Base-by-base conservation (phyloP, 495 filamentous ascomycete genomes). In the Mytilinidion resinicola region DNA sequence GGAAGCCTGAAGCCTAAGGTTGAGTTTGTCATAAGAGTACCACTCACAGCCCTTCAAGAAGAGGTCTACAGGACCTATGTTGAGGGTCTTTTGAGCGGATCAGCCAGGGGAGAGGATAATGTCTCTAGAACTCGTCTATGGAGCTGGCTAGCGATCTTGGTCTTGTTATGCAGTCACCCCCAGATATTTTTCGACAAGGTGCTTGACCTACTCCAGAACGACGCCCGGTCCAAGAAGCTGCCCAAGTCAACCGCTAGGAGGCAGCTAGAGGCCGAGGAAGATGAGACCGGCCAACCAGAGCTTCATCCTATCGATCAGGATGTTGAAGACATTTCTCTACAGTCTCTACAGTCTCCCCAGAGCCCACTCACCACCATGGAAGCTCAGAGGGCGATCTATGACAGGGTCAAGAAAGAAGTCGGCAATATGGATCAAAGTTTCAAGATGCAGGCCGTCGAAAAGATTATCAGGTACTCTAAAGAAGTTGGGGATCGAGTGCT, bases 11-110 rank as follows among this genome's bases (percentile, higher is more conserved):
- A 86, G 1, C 65, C 71, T 0, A 97, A 96, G 62, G 79, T 77
- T 12, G 91, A 97, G 63, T 96, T 95, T 65, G 76, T 95, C 37
- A 77, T 96, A 41, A 84, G 75, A 0, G 76, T 96, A 8, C 79
- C 86, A 5, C 67, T 93, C 34, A 90, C 88, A 0, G 56, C 71
- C 0, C n/a, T 87, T 0, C 91, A 96, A 68, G 69, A 66, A 34
- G 55, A 74, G 5, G 76, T 82, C 0, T 96, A 96, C 69, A 70
- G 79, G 52, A 59, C 70, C 0, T 91, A 82, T 69, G 74, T 88
- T 10, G 51, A 59, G 9, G 62, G 9, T 35, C 57, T 25, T 25
- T 49, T 49, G 46, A 49, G 80, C 59, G 51, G 68, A 1, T 51
- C 61, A 9, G 56, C 66, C 12, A 66, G 15, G 7, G 57, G 48